Evolutionary conservation across 805 yeast genomes (phyloP), one percentile per base, ranked within the genome.

Genomic region (Priceomyces fermenticarens): DNA sequence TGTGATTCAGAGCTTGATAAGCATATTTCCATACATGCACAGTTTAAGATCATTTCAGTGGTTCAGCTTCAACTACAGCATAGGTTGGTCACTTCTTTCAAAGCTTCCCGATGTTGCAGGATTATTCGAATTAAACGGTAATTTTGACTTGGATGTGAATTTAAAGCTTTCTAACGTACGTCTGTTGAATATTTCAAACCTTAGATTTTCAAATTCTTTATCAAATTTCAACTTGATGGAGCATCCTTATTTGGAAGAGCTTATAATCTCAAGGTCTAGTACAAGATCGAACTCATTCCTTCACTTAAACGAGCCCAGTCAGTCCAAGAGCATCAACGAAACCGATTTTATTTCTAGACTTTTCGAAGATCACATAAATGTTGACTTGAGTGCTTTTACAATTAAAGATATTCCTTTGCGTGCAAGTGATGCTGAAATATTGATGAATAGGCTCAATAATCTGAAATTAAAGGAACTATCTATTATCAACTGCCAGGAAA

Each of bases 11-110:
- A 47, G 43, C 30, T 44, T 58, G n/a, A 27, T 39, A 9, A 13
- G 30, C 4, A 43, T 49, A 11, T 41, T 60, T 17, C 59, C 57
- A 2, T 30, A 40, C 11, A 40, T 57, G 16, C 17, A 10, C 1
- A 48, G 45, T 35, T 40, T 57, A 16, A 27, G 13, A 3, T 47
- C 49, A 25, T 48, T 57, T 25, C 46, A 42, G 29, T 57, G 62
- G 62, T 48, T 41, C 16, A 38, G 45, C 27, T 44, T 46, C 12
- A 40, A 44, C 30, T 44, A 52, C 32, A 45, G 49, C 41, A 39
- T 57, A 8, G 45, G 44, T 23, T 38, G 44, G 30, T 40, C 36
- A 2, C 30, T 55, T 10, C 41, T 57, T 10, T 37, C 32, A 17
- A 28, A 37, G 5, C 33, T 52, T n/a, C 60, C 59, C 3, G 36